Percentiles rank a stretch among this genome's conserved stretches.
These are phyloP conservation scores for Caryopteris hybrid DNA, from an alignment of 305 asterid genomes.

Conservation along the genomic window DNA sequence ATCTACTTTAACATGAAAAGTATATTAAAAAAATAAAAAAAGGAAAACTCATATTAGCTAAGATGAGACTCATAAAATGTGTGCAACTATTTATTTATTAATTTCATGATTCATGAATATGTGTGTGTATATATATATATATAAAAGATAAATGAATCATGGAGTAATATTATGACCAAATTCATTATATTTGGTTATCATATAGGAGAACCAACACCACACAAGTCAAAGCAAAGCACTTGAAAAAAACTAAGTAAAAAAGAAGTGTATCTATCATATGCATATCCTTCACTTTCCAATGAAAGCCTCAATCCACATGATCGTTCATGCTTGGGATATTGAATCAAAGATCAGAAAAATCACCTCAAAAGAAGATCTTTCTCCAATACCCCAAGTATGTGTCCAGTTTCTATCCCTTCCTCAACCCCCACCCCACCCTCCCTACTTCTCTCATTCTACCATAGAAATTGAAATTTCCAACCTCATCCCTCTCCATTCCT, in stretches of 20 bases:
- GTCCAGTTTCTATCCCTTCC: constrained; percentile 10
- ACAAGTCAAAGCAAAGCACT: constrained; percentile 41
- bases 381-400: constrained; percentile 24
- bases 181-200: constrained; percentile 12
- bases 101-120: no score
- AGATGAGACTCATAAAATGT: no score
- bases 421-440: no score
- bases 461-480: not conserved
- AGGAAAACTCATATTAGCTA: no score
- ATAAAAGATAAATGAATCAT: not conserved
- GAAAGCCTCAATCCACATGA: constrained; percentile 65
- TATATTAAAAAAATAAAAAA: no score
- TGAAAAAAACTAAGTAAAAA: constrained; percentile 25
- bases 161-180: not conserved
- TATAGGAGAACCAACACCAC: constrained; percentile 32
- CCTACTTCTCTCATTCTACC: not conserved
- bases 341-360: constrained; percentile 36
- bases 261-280: constrained; percentile 16
- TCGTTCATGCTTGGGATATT: constrained; percentile 47
- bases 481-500: not conserved
- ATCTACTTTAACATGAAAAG: no score
- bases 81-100: no score
- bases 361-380: constrained; percentile 32
- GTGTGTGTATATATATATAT: no score
- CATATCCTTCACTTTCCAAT: constrained; percentile 58